These are phyloP conservation scores for Plasmodium gallinaceum DNA, from an alignment of 169 alveolate species.

Conservation along the genomic window DNA sequence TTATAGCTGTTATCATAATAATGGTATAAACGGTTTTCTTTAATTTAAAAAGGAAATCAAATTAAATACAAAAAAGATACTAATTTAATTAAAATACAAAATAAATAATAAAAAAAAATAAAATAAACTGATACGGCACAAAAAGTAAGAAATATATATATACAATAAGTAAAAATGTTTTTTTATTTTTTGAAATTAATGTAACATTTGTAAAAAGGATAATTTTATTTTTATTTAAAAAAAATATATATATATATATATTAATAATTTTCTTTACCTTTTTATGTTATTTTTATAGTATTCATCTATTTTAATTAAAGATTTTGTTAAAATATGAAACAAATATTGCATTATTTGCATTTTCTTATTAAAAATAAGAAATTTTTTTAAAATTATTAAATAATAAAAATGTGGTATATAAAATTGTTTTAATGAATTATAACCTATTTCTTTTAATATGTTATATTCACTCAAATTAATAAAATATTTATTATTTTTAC, in stretches of 20 bases:
- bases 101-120: too few species aligned
- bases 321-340: slow-evolving; percentile 22
- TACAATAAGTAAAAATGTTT: too few species aligned
- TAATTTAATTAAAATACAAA: too few species aligned
- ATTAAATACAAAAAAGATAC: too few species aligned
- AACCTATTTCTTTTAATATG: slow-evolving; percentile 38
- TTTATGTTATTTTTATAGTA: slow-evolving; percentile 12
- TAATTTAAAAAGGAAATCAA: too few species aligned
- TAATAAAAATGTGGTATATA: slow-evolving; percentile 68
- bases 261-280: background rate
- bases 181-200: too few species aligned
- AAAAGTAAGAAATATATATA: too few species aligned
- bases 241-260: background rate
- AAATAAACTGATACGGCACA: too few species aligned
- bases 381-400: slow-evolving; percentile 52
- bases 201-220: too few species aligned
- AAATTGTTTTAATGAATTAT: slow-evolving; percentile 59
- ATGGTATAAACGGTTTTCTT: too few species aligned
- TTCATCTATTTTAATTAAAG: slow-evolving; percentile 30
- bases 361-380: slow-evolving; percentile 32
- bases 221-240: too few species aligned
- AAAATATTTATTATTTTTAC: slow-evolving; percentile 10
- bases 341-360: slow-evolving; percentile 35
- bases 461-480: slow-evolving; percentile 41
- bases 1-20: too few species aligned